Conservation (phyloP, 805 yeast genomes). For the Kazachstania africana region DNA sequence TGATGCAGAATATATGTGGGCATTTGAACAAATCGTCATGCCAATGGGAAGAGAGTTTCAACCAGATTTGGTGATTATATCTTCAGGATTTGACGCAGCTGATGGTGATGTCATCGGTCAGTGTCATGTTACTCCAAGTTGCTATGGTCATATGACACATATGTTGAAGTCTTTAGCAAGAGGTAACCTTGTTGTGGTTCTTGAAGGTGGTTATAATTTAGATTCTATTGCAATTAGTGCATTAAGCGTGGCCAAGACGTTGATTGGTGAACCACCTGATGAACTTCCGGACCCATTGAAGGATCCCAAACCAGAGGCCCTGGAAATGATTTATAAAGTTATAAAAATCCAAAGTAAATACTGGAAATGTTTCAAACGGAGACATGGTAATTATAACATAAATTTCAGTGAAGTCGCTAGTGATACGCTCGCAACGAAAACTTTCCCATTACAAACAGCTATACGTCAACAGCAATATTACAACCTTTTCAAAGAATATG, state of each 20-base stretch:
- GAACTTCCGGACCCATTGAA: slow-evolving; percentile 38
- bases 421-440: slow-evolving; percentile 26
- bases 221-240: slow-evolving; percentile 88
- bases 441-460: slow-evolving; percentile 54
- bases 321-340: slow-evolving; percentile 74
- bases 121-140: slow-evolving; percentile 90
- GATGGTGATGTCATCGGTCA: slow-evolving; percentile 96
- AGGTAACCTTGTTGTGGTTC: slow-evolving; percentile 78
- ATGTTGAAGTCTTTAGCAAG: slow-evolving; percentile 75
- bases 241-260: slow-evolving; percentile 77
- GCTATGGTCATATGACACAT: slow-evolving; percentile 94
- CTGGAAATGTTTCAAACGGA: slow-evolving; percentile 67
- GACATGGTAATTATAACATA: slow-evolving; percentile 43
- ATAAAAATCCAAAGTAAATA: slow-evolving; percentile 67
- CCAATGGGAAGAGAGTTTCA: slow-evolving; percentile 82
- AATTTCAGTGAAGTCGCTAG: slow-evolving; percentile 27
- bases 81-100: slow-evolving; percentile 98
- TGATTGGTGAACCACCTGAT: slow-evolving; percentile 93
- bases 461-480: slow-evolving; percentile 60
- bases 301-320: slow-evolving; percentile 64
- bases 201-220: slow-evolving; percentile 94
- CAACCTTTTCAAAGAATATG: slow-evolving; percentile 40
- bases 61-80: slow-evolving; percentile 86
- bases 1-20: slow-evolving; percentile 91
- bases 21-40: slow-evolving; percentile 73